Evolutionary conservation across 192 early-diverging fungal species (phyloP), one percentile per base, ranked within the genome.

Genomic region (Oehlia diaphana): DNA sequence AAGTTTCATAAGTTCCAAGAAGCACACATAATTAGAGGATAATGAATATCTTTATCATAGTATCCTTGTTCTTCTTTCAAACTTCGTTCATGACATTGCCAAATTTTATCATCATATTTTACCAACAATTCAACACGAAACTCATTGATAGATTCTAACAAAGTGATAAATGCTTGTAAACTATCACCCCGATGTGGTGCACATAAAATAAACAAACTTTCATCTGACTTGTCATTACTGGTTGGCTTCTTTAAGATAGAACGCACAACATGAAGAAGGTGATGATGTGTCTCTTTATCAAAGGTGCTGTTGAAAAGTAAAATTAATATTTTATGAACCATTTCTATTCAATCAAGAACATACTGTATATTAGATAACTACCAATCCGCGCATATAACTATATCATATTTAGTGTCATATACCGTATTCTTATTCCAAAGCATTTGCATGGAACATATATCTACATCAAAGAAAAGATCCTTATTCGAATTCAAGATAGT

Each of bases 301-400:
- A 70, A 70, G 2, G 68, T 70, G 10, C 68, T 70, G 39, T 58
- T 21, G 53, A 58, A 58, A 47, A 47, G 14, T n/a, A 28, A 13
- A 66, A 31, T 66, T 31, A 19, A 70, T n/a, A 10, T 70, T 37
- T 37, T 44, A n/a, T 23, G 39, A n/a, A 70, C 1, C 21, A 21
- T 9, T 37, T 37, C 19, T 9, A 42, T 21, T 37, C n/a, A 70
- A 4, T 37, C 6, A 37, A 42, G 16, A 42, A n/a, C 8, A 31
- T 31, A 31, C 26, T 26, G 8, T 4, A 21, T 44, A 16, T 44
- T 26, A 42, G 47, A 42, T 44, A 21, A 21, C 9, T 44, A 70
- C 68, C 68, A 70, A 42, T 70, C 68, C n/a, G 68, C 68, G 19
- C 68, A 70, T 23, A 70, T 42, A 9, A 70, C 68, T 3, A 70